These are phyloP conservation scores for Trichopus zeylanicus DNA, from an alignment of 116 monocot species.

Conservation along the genomic window DNA sequence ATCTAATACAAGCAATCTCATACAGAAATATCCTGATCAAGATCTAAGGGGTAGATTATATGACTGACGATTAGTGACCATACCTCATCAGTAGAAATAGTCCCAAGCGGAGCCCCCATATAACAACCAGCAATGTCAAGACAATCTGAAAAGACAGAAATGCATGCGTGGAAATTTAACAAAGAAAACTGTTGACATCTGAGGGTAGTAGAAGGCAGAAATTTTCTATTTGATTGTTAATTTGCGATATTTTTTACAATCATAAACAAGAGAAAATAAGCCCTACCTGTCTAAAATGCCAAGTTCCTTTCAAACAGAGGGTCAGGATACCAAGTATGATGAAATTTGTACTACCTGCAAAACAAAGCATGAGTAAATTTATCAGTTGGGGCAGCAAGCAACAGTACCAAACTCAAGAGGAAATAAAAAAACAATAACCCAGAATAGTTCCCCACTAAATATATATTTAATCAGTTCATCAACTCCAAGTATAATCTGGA, in stretches of 20 bases:
- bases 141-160: conserved; percentile 36
- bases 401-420: neutral
- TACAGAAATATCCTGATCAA: too few relatives aligned
- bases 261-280: neutral
- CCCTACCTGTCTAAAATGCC: conserved; percentile 88
- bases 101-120: conserved; percentile 87
- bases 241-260: neutral
- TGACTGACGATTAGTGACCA: neutral
- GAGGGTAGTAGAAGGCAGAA: neutral
- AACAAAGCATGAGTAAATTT: neutral
- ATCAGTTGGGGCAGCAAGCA: too few relatives aligned
- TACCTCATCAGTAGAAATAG: conserved; percentile 76
- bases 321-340: conserved; percentile 72
- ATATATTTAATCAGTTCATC: too few relatives aligned
- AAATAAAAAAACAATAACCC: neutral
- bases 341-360: conserved; percentile 86
- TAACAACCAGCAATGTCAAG: conserved; percentile 47
- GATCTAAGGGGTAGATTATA: too few relatives aligned
- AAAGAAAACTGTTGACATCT: neutral
- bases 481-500: too few relatives aligned
- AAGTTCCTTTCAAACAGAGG: conserved; percentile 67
- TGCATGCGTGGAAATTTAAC: neutral
- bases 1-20: too few relatives aligned
- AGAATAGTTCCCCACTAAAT: neutral
- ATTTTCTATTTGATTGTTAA: too few relatives aligned